These are phyloP conservation scores for Trypanosoma conorhini DNA, from an alignment of 208 protist genomes.

Conservation along the genomic window DNA sequence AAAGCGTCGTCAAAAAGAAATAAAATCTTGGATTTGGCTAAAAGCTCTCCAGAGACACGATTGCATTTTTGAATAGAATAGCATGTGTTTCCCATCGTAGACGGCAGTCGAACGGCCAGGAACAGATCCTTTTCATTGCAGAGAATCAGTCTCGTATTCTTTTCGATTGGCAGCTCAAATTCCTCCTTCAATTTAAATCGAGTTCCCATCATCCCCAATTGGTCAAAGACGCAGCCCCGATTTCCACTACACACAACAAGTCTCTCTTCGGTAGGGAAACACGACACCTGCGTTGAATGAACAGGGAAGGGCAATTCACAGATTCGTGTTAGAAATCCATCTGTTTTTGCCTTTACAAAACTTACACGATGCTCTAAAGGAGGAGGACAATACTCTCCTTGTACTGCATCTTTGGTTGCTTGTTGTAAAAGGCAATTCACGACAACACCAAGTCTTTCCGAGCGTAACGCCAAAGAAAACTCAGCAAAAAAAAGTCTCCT, in stretches of 20 bases:
- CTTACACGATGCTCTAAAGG: conserved; percentile 19
- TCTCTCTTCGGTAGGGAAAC: conserved; percentile 26
- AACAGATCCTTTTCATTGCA: conserved; percentile 27
- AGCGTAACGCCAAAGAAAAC: conserved; percentile 59
- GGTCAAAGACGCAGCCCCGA: conserved; percentile 30
- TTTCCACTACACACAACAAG: conserved; percentile 28
- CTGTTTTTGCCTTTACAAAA: conserved; percentile 28
- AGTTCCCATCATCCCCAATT: conserved; percentile 50
- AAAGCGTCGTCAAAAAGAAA: conserved; percentile 26
- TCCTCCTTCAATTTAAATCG: conserved; percentile 27
- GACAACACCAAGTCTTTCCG: conserved; percentile 52
- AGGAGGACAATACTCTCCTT: conserved; percentile 27
- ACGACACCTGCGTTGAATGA: conserved; percentile 23
- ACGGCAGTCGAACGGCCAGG: neutral
- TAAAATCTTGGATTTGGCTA: conserved; percentile 13
- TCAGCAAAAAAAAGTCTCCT: conserved; percentile 38
- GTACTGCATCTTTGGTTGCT: conserved; percentile 9
- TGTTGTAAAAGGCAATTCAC: conserved; percentile 43
- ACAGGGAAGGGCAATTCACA: conserved; percentile 31
- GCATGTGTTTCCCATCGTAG: conserved; percentile 16
- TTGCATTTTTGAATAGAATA: conserved; percentile 29
- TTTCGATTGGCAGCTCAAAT: conserved; percentile 23
- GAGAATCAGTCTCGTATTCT: conserved; percentile 25
- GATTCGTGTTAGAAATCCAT: conserved; percentile 35
- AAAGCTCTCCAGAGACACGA: conserved; percentile 13